Conservation (phyloP, 208 protist genomes). For the Porcisia hertigi region DNA sequence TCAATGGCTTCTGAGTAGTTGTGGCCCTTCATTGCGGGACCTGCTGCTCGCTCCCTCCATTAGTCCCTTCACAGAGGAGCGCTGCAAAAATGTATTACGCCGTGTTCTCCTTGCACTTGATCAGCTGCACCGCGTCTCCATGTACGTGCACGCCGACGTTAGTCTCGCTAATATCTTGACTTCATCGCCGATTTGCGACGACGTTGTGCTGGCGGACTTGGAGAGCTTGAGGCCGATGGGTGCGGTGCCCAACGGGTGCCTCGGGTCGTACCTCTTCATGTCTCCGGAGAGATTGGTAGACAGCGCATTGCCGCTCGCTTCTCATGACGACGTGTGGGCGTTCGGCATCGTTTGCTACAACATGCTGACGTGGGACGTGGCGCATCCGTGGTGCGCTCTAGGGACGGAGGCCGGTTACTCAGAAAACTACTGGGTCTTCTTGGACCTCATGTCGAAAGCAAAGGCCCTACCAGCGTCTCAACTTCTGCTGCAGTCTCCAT, state of each 20-base stretch:
- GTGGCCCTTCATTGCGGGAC: slow-evolving; percentile 37
- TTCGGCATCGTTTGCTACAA: slow-evolving; percentile 52
- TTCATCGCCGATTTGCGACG: neutral
- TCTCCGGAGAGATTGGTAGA: slow-evolving; percentile 38
- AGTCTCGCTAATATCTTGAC: slow-evolving; percentile 58
- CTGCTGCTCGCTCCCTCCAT: slow-evolving; percentile 9
- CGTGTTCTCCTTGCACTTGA: slow-evolving; percentile 44
- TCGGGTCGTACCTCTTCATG: slow-evolving; percentile 36
- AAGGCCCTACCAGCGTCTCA: neutral
- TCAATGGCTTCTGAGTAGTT: slow-evolving; percentile 39
- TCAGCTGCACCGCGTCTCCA: slow-evolving; percentile 44
- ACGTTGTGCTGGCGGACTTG: slow-evolving; percentile 30
- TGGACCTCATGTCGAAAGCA: slow-evolving; percentile 8
- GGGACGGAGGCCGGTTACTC: neutral
- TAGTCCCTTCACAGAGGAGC: neutral
- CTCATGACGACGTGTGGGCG: slow-evolving; percentile 58
- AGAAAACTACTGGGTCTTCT: slow-evolving; percentile 22
- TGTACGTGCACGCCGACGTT: slow-evolving; percentile 62
- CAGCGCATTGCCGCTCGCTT: neutral
- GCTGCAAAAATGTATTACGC: slow-evolving; percentile 23
- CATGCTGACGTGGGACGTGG: slow-evolving; percentile 30
- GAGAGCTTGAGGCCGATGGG: slow-evolving; percentile 19
- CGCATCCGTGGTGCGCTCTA: slow-evolving; percentile 27
- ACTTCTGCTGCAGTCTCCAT: slow-evolving; percentile 1
- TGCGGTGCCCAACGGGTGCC: neutral